phyloP scores from a whole-genome alignment of 164 flowering plant genomes.

The Buxus sempervirens region DNA sequence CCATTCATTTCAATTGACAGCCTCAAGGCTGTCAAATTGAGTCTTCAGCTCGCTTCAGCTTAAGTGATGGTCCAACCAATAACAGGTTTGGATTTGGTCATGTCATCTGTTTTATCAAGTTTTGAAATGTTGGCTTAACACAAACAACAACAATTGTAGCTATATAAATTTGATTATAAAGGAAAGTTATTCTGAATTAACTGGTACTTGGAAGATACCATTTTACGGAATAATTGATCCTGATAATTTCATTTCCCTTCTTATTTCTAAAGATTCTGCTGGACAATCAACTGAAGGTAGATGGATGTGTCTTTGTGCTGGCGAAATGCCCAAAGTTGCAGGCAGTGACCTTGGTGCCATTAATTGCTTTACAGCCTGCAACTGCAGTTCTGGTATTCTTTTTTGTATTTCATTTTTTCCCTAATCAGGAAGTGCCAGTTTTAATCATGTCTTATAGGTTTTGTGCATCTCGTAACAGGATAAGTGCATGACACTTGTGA shows the following conservation, averaged over 20 bases:
- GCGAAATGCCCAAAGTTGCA: slow-evolving; percentile 49
- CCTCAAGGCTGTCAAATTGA: no score
- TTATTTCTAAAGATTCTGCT: slow-evolving; percentile 21
- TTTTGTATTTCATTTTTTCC: not conserved
- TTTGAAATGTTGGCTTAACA: no score
- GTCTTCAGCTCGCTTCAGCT: no score
- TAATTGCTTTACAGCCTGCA: slow-evolving; percentile 76
- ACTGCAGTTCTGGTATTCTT: slow-evolving; percentile 71
- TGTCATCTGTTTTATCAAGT: no score
- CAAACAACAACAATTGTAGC: not conserved
- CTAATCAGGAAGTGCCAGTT: not conserved
- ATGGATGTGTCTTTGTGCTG: slow-evolving; percentile 76
- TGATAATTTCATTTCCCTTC: slow-evolving; percentile 6
- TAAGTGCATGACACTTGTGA: no score
- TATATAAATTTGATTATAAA: no score
- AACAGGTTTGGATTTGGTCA: no score
- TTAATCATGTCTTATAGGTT: not conserved
- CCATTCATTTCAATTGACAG: no score
- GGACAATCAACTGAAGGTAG: slow-evolving; percentile 32
- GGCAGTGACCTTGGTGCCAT: slow-evolving; percentile 22
- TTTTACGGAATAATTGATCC: not conserved
- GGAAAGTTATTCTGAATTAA: no score
- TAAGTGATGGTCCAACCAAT: no score
- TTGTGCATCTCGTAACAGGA: no score
- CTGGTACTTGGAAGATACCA: not conserved